Base-by-base conservation (phyloP, 2,329 filamentous ascomycete species). In the Hypoxylon sp. region DNA sequence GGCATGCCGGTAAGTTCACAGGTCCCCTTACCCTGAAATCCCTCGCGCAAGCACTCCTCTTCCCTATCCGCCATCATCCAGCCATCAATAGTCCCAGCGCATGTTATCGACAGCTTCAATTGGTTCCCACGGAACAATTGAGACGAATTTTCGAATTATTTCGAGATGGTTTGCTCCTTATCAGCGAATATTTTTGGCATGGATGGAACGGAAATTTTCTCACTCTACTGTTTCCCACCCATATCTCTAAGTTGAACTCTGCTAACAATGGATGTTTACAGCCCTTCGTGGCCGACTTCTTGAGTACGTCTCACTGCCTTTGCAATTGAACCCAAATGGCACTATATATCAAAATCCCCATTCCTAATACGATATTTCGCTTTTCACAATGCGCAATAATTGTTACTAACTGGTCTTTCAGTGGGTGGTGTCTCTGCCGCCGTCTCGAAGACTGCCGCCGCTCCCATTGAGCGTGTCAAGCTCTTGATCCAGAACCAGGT, bases 401-500 rank as follows among this genome's bases (percentile, higher is more conserved):
- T 45, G 19, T 55, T 67, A 21, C 70, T 70, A 62, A 69, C 52
- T 25, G 25, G 3, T 34, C 80, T 74, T 78, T 81, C 78, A 97
- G 94, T 99, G 96, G 96, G 96, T 92, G 96, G 96, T 98, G 92
- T 99, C 79, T 98, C 96, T 82, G 96, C 96, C 85, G 96, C 96
- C 85, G 94, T 99, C 91, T 99, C 96, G 84, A 99, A 99, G 94
- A 99, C 96, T 78, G 96, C 96, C 82, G 96, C 96, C 83, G 96
- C 96, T 87, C 96, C 96, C 86, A 99, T 99, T 80, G 96, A 99
- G 94, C 96, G 96, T 94, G 92, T 99, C 87, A 99, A 99, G 94
- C 96, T 99, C 82, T 93, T 99, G 82, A 97, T 99, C 88, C 96
- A 99, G 90, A 99, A 99, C 89, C 96, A 99, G 92, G 94, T 97